Evolutionary conservation across 345 rosid genomes (phyloP), one percentile per base, ranked within the genome.

Genomic region (Salix viminalis): DNA sequence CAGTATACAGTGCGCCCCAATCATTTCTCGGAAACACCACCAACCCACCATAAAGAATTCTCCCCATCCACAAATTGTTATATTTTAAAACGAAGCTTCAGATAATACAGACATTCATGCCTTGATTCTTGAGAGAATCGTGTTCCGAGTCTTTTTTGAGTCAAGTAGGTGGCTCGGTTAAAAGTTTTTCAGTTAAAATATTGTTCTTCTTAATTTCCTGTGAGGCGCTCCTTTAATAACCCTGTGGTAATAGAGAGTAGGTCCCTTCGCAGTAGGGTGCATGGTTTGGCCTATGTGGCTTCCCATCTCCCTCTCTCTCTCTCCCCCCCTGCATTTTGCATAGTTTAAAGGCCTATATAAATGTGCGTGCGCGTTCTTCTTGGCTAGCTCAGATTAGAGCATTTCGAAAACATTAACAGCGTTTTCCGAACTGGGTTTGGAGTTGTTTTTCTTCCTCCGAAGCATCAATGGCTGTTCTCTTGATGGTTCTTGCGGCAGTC

Each of bases 391-490:
- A 74, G 56, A 60, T 70, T 65, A 28, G 24, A 71, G 71, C 76
- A 72, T 58, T 46, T 60, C 78, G 74, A 74, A 69, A 61, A 70
- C 77, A 74, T 36, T 61, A 34, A 34, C 69, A 73, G 26, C 62
- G 42, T 37, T 52, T 21, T 34, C 39, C 13, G 50, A 24, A 56
- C 62, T 67, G 72, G 50, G 70, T 24, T 16, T 79, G 70, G 58
- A 60, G 77, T 50, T 72, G 62, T 65, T n/a, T 41, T 56, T 37
- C 41, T 5, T 24, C 16, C 26, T 62, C 21, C 58, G 39, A 10
- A 73, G 79, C 79, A 77, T 75, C 85, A 86, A 96, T 96, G 99
- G 94, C 91, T 42, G 74, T 86, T 79, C 67, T 87, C 74, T 76
- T 90, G 86, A 84, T 85, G 84, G 39, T 87, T 65, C 36, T 80